Base-by-base conservation (phyloP, 305 asterid genomes). In the Withania somnifera region DNA sequence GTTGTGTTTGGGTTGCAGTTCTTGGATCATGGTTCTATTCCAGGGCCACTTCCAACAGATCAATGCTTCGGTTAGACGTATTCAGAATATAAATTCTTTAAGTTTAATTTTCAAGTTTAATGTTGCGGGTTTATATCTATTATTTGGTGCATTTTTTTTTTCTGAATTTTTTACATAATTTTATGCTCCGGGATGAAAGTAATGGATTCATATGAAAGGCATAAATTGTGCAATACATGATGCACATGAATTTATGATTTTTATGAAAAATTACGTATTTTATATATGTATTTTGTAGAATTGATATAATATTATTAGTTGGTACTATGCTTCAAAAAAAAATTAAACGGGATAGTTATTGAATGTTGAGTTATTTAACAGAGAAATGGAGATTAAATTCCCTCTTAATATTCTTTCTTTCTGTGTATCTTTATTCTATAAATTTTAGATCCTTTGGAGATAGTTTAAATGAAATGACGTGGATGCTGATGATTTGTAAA, bases 1-100 rank as follows among this genome's bases (percentile, higher is more conserved):
- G 67, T 91, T 17, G 96, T 92, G 6, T 94, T 94, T 45, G 98
- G 96, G 8, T 79, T 94, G 87, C 97, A 94, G 42, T 93, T 86
- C 82, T 36, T 91, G 58, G 82, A 90, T 20, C 86, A 88, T 54
- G 98, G 97, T 51, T 94, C 93, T 22, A 89, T 94, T 80, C 98
- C 98, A 0, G 97, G 97, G 2, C 97, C 97, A 19, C 91, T 94
- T 24, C 97, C 97, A 8, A 80, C 77, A 40, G 94, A 88, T 64
- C 94, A 92, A 81, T 93, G 97, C 88, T 91, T 90, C 56, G 98
- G 98, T 40, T 93, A 15, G 5, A 7, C 13, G 1, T 4, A 19
- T 53, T 53, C 11, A n/a, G 5, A 9, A 53, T 53, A n/a, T 58
- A 24, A 53, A 6, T 0, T 7, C 10, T 51, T 3, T 5, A 17